Evolutionary conservation across 768 basidiomycete species (phyloP).

Genomic region (Leccinum ochraceum): DNA sequence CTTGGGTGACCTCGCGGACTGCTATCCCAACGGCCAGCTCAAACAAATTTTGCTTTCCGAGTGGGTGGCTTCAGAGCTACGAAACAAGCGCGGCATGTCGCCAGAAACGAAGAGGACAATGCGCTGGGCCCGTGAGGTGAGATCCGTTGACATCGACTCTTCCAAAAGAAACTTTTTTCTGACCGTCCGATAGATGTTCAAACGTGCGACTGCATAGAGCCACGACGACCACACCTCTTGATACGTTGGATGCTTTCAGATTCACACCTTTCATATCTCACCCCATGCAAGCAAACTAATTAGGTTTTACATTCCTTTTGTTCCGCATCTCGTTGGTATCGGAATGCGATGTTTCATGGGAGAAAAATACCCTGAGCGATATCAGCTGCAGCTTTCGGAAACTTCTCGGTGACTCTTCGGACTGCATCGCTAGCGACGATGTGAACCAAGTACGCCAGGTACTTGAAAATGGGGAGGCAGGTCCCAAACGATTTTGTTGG

Average conservation of each 20-base stretch:
- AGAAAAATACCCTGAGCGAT: too few species aligned
- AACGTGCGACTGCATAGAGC: constrained; percentile 72
- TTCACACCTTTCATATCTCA: constrained; percentile 35
- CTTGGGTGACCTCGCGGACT: constrained; percentile 90
- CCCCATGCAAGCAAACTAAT: constrained; percentile 53
- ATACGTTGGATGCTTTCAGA: constrained; percentile 30
- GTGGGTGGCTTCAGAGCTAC: constrained; percentile 77
- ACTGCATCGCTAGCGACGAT: too few species aligned
- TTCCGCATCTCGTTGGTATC: constrained; percentile 10
- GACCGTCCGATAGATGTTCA: constrained; percentile 60
- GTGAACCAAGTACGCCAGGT: too few species aligned
- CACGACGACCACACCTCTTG: constrained; percentile 9
- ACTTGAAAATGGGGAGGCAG: too few species aligned
- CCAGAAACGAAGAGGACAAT: constrained; percentile 84
- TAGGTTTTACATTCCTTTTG: constrained; percentile 18
- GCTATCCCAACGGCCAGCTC: constrained; percentile 79
- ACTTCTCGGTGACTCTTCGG: too few species aligned
- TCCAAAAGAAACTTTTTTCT: background rate
- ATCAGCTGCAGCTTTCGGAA: too few species aligned
- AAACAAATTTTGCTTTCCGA: constrained; percentile 75
- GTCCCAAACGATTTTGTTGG: too few species aligned
- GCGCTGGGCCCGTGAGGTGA: constrained; percentile 92
- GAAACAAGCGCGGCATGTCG: constrained; percentile 71
- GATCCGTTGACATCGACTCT: constrained; percentile 20
- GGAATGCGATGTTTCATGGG: too few species aligned